phyloP scores from a whole-genome alignment of 345 rosid species.

The Brassica rapa region DNA sequence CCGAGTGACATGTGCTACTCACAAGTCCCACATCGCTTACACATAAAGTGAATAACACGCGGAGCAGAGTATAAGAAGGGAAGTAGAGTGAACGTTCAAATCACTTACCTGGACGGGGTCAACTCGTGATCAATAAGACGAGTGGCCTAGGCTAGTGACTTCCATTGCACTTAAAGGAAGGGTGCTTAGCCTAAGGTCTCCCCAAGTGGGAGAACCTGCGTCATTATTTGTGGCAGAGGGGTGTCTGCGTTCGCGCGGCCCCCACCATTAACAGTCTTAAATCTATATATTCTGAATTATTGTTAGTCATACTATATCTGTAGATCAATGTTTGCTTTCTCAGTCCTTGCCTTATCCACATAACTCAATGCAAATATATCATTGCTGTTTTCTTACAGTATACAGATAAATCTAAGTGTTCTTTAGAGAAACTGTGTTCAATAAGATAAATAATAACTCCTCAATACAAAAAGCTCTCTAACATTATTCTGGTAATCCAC shows the following conservation, averaged over 20 bases:
- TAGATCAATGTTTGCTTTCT: too few relatives aligned
- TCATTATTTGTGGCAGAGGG: conserved; percentile 54
- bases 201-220: conserved; percentile 51
- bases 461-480: conserved; percentile 6
- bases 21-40: conserved; percentile 18
- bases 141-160: conserved; percentile 41
- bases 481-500: conserved; percentile 21
- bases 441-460: conserved; percentile 23
- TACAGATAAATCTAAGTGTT: conserved; percentile 11
- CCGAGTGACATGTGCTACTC: background rate
- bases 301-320: too few relatives aligned
- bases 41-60: accelerated
- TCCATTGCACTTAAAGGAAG: conserved; percentile 35
- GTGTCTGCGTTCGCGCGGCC: conserved; percentile 58
- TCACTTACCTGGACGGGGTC: conserved; percentile 45
- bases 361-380: background rate
- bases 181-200: conserved; percentile 39
- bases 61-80: background rate
- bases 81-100: background rate
- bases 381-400: background rate
- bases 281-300: too few relatives aligned
- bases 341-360: too few relatives aligned
- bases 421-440: conserved; percentile 6
- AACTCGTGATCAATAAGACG: conserved; percentile 22
- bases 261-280: too few relatives aligned